Conservation (phyloP, 805 yeast genomes). For the Cyberlindnera meyerae region DNA sequence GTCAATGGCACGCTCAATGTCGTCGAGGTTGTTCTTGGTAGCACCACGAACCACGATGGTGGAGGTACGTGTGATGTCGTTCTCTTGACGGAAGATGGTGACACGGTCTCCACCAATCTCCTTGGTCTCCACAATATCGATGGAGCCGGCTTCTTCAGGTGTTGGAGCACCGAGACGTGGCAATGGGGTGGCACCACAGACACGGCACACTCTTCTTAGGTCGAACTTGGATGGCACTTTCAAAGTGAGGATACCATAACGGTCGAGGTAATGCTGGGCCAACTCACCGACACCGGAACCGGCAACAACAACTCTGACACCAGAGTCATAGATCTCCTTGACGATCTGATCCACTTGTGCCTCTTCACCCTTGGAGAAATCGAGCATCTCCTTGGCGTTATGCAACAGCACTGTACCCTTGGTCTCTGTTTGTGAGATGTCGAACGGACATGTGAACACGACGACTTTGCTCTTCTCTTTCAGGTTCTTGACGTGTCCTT, state of each 20-base stretch:
- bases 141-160: conserved; percentile 87
- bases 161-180: conserved; percentile 92
- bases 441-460: conserved; percentile 89
- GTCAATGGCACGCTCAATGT: conserved; percentile 94
- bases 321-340: conserved; percentile 76
- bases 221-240: conserved; percentile 94
- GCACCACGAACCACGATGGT: conserved; percentile 96
- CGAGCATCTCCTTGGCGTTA: conserved; percentile 95
- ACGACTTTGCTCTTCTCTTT: conserved; percentile 73
- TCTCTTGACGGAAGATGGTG: conserved; percentile 81
- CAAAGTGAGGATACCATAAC: conserved; percentile 77
- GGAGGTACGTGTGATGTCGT: conserved; percentile 66
- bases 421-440: conserved; percentile 94
- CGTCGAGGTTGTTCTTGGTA: conserved; percentile 88
- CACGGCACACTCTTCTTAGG: conserved; percentile 87
- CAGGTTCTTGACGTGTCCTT: conserved; percentile 73
- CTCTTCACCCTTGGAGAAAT: conserved; percentile 95
- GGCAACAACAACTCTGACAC: conserved; percentile 86
- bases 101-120: conserved; percentile 98
- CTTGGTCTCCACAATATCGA: conserved; percentile 82
- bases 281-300: conserved; percentile 92
- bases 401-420: conserved; percentile 95
- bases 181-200: conserved; percentile 95
- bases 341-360: conserved; percentile 83
- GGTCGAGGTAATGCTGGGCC: conserved; percentile 87